Conservation (phyloP, 2,329 filamentous ascomycete species). For the Paracamarosporium sp. region DNA sequence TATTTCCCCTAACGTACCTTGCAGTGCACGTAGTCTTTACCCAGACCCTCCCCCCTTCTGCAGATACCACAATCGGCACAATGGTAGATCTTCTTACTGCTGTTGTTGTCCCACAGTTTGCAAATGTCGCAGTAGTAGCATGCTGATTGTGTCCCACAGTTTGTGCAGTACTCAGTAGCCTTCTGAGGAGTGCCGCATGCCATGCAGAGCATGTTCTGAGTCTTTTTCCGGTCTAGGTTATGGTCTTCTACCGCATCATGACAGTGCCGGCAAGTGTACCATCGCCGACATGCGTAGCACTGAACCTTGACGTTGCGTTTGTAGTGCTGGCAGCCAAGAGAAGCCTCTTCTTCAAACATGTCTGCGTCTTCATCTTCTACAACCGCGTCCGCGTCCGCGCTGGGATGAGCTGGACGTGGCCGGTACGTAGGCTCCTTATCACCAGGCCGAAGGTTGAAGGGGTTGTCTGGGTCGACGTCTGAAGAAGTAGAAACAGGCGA, state of each 20-base stretch:
- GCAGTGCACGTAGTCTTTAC: constrained; percentile 98
- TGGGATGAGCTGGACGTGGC: constrained; percentile 16
- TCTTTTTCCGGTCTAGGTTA: constrained; percentile 78
- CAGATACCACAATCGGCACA: constrained; percentile 97
- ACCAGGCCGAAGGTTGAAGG: constrained; percentile 42
- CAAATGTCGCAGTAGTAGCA: constrained; percentile 94
- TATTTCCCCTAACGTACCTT: constrained; percentile 66
- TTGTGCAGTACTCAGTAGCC: constrained; percentile 77
- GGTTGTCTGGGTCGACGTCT: constrained; percentile 40
- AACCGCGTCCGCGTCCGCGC: constrained; percentile 51
- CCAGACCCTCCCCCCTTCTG: constrained; percentile 84
- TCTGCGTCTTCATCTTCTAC: constrained; percentile 58
- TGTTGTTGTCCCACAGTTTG: constrained; percentile 96
- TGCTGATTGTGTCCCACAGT: constrained; percentile 78
- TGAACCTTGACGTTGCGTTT: constrained; percentile 95
- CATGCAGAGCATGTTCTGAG: constrained; percentile 98
- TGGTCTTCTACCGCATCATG: constrained; percentile 87
- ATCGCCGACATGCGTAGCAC: constrained; percentile 85
- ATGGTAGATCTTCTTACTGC: constrained; percentile 91
- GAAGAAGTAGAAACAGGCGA: constrained; percentile 43
- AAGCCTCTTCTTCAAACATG: constrained; percentile 52
- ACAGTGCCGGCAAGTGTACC: constrained; percentile 95
- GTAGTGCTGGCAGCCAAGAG: constrained; percentile 88
- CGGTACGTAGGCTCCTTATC: constrained; percentile 42
- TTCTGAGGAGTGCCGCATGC: constrained; percentile 84